phyloP scores from a whole-genome alignment of 1,284 basidiomycete genomes.

The Moniliella sp. region DNA sequence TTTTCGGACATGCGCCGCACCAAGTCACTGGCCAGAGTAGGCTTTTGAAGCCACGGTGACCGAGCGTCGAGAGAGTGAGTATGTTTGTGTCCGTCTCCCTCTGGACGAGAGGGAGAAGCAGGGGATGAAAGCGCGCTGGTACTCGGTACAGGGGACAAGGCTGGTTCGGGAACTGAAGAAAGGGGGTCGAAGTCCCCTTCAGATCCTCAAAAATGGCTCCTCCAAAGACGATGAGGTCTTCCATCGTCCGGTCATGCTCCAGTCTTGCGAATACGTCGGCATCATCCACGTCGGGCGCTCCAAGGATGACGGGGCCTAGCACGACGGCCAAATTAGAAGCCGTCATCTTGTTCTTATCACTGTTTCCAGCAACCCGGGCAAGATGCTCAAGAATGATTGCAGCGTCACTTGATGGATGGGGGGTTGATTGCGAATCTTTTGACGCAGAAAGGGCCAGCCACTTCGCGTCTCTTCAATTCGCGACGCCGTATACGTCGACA shows the following conservation, averaged over 20 bases:
- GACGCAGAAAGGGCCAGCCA: conserved; percentile 19
- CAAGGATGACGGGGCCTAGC: conserved; percentile 25
- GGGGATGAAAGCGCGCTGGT: no score
- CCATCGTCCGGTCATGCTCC: conserved; percentile 26
- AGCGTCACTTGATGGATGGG: conserved; percentile 71
- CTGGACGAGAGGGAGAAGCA: no score
- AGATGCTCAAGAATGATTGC: conserved; percentile 73
- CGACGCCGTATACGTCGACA: conserved; percentile 38
- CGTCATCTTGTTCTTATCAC: conserved; percentile 79
- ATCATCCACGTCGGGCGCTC: conserved; percentile 15
- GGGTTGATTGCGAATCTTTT: conserved; percentile 39
- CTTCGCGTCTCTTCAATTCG: no score
- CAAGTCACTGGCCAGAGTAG: no score
- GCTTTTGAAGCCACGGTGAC: no score
- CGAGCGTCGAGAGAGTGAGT: no score
- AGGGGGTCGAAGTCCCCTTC: no score
- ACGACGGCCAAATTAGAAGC: conserved; percentile 40
- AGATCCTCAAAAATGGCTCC: no score
- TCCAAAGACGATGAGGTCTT: conserved; percentile 29
- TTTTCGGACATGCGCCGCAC: no score
- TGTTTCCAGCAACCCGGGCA: conserved; percentile 49
- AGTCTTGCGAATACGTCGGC: conserved; percentile 21
- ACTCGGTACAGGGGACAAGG: no score
- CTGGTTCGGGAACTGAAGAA: no score
- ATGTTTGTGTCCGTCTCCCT: no score